Evolutionary conservation across 768 basidiomycete species (phyloP).

Genomic region (Trametes maxima): DNA sequence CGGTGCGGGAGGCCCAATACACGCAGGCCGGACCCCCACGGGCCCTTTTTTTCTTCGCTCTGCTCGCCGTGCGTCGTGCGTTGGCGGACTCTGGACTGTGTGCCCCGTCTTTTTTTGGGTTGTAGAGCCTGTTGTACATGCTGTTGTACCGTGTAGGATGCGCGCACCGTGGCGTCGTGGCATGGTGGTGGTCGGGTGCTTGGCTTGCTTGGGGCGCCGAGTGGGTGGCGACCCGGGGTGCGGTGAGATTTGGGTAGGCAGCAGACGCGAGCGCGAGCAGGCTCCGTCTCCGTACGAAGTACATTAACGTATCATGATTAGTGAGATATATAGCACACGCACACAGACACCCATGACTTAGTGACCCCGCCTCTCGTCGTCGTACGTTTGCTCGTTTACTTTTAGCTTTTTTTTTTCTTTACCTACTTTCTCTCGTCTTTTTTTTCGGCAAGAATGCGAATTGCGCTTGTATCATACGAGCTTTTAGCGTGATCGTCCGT

Average conservation of each 20-base stretch:
- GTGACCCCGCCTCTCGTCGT: background rate
- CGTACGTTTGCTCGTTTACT: background rate
- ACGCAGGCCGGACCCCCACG: conserved; percentile 7
- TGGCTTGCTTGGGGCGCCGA: too few relatives aligned
- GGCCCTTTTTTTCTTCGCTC: background rate
- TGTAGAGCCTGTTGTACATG: conserved; percentile 18
- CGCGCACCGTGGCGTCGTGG: too few relatives aligned
- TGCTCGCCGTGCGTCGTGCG: background rate
- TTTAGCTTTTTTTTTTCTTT: background rate
- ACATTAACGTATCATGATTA: conserved; percentile 15
- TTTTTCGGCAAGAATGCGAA: background rate
- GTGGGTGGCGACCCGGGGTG: too few relatives aligned
- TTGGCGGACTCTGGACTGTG: background rate
- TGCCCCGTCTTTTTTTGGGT: background rate
- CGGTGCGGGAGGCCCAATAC: conserved; percentile 11
- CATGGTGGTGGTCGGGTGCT: too few relatives aligned
- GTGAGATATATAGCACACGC: conserved; percentile 3
- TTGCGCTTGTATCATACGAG: background rate
- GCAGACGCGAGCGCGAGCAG: background rate
- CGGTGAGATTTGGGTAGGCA: background rate
- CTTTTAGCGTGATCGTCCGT: too few relatives aligned
- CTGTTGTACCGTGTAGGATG: conserved; percentile 12
- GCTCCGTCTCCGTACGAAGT: conserved; percentile 13
- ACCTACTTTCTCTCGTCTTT: background rate
- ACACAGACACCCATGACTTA: too few relatives aligned